Conservation (phyloP, 139 green algal genomes). For the Ettlia oleoabundans region DNA sequence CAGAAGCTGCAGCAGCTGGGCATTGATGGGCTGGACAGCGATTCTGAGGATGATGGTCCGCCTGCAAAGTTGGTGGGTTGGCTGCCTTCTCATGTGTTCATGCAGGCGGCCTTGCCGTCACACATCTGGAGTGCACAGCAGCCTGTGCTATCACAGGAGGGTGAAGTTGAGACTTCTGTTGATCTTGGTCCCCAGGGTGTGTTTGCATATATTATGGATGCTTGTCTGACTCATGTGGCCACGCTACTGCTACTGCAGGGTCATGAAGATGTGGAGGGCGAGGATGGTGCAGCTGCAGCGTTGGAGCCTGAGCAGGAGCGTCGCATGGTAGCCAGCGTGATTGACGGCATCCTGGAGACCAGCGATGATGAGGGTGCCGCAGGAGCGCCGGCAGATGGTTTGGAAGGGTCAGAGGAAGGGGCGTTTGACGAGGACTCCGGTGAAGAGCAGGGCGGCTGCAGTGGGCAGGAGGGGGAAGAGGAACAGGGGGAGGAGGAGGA, state of each 20-base stretch:
- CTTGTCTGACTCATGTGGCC: too few species aligned
- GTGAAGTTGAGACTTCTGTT: too few species aligned
- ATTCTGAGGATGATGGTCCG: not conserved
- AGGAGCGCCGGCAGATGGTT: conserved; percentile 3
- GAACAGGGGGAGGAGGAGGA: not conserved
- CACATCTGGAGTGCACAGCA: not conserved
- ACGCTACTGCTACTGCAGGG: conserved; percentile 8
- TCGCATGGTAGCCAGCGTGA: conserved; percentile 37
- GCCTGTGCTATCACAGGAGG: not conserved
- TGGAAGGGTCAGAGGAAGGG: conserved; percentile 7
- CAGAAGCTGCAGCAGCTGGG: conserved; percentile 10
- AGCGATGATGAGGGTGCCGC: conserved; percentile 1
- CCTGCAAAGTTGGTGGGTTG: conserved; percentile 5
- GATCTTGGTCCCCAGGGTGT: too few species aligned
- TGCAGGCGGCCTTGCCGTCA: not conserved
- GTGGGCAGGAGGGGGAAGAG: conserved; percentile 6
- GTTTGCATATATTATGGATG: too few species aligned
- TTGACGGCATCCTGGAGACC: conserved; percentile 37
- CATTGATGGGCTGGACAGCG: conserved; percentile 15
- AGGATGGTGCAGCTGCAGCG: not conserved
- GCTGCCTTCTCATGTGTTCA: too few species aligned
- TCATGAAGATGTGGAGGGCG: conserved; percentile 27
- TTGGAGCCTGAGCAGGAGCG: conserved; percentile 47
- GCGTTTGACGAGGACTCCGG: too few species aligned
- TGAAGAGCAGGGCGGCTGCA: not conserved